Percentiles rank a stretch among this genome's conserved stretches.
phyloP scores from a whole-genome alignment of 495 filamentous ascomycete species.

The Xeromyces bisporus region DNA sequence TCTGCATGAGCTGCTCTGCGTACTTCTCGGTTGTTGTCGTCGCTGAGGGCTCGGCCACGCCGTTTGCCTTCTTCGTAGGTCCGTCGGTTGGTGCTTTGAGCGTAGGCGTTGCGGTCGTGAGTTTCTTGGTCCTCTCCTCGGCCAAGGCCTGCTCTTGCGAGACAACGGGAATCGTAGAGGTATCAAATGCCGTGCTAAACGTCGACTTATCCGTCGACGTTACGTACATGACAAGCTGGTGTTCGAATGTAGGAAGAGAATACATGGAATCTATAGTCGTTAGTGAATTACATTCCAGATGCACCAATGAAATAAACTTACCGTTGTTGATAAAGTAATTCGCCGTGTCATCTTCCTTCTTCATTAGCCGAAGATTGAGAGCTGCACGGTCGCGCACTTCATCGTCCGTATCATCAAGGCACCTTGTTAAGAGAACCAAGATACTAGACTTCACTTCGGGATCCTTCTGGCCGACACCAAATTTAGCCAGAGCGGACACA shows the following conservation, averaged over 20 bases:
- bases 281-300: no score
- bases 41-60: conserved; percentile 58
- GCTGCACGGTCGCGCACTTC: conserved; percentile 94
- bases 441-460: conserved; percentile 93
- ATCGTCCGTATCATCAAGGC: conserved; percentile 93
- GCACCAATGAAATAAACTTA: conserved; percentile 20
- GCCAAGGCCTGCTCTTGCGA: conserved; percentile 90
- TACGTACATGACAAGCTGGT: conserved; percentile 95
- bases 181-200: conserved; percentile 75
- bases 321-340: conserved; percentile 81
- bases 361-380: conserved; percentile 77
- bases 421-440: conserved; percentile 77
- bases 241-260: conserved; percentile 87
- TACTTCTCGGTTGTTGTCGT: conserved; percentile 74
- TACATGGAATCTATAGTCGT: conserved; percentile 44
- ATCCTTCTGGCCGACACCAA: conserved; percentile 92
- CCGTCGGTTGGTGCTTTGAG: conserved; percentile 86
- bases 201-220: conserved; percentile 73
- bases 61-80: conserved; percentile 49
- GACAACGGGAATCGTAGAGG: conserved; percentile 81
- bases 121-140: conserved; percentile 93
- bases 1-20: conserved; percentile 64
- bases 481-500: conserved; percentile 90
- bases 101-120: conserved; percentile 78
- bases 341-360: conserved; percentile 69